phyloP scores from a whole-genome alignment of 2,329 filamentous ascomycete genomes.

The Calonectria multiphialidica region DNA sequence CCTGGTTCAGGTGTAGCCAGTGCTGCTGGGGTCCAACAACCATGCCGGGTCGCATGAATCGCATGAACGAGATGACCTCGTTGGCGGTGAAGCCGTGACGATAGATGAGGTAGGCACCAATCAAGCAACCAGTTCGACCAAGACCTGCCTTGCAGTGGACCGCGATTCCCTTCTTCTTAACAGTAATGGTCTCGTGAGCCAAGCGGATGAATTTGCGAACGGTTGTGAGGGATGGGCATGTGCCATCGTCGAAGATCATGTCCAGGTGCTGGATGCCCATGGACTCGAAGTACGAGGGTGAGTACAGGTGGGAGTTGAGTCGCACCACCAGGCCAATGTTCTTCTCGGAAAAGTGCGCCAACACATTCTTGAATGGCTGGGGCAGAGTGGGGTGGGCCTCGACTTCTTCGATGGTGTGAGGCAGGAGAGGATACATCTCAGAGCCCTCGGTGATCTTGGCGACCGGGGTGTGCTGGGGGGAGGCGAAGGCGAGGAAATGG shows the following conservation, averaged over 20 bases:
- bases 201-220: conserved; percentile 96
- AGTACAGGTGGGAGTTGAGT: conserved; percentile 95
- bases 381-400: conserved; percentile 78
- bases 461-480: conserved; percentile 85
- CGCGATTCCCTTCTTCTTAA: conserved; percentile 92
- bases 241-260: conserved; percentile 99
- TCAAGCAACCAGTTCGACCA: conserved; percentile 93
- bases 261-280: conserved; percentile 95
- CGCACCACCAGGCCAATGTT: conserved; percentile 95
- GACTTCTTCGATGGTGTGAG: conserved; percentile 80
- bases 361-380: conserved; percentile 93
- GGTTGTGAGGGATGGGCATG: conserved; percentile 88
- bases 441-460: conserved; percentile 79
- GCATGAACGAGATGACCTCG: conserved; percentile 97
- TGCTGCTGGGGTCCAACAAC: conserved; percentile 98
- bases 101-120: conserved; percentile 98
- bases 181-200: conserved; percentile 92
- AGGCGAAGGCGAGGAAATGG: conserved; percentile 95
- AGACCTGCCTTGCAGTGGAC: conserved; percentile 99
- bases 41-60: conserved; percentile 99
- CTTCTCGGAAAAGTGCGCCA: conserved; percentile 87
- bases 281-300: conserved; percentile 95
- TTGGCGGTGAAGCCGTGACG: conserved; percentile 97
- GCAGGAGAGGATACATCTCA: conserved; percentile 79
- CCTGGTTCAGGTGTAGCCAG: conserved; percentile 98